These are phyloP conservation scores for Silene coronaria DNA, from an alignment of 179 eudicot species.

Conservation along the genomic window DNA sequence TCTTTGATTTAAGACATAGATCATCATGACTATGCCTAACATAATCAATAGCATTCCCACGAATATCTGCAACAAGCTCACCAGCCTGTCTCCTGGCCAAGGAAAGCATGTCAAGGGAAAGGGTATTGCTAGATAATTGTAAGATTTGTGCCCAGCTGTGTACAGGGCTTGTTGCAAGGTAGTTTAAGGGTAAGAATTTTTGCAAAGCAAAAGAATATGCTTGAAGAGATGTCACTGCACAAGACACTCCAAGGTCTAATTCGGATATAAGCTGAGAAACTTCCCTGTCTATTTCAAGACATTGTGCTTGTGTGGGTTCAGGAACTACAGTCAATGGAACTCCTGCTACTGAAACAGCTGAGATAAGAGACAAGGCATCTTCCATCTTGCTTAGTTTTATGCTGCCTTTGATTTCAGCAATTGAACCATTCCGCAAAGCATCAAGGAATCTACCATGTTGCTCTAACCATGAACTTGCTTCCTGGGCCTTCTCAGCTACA, in stretches of 20 bases:
- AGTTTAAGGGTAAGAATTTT: slow-evolving; percentile 77
- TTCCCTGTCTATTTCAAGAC: slow-evolving; percentile 85
- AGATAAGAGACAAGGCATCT: slow-evolving; percentile 61
- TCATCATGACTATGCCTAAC: slow-evolving; percentile 49
- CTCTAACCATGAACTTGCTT: slow-evolving; percentile 83
- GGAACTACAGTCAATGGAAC: slow-evolving; percentile 95
- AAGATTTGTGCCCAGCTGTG: slow-evolving; percentile 88
- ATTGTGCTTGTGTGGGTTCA: slow-evolving; percentile 96
- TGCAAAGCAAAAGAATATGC: slow-evolving; percentile 85
- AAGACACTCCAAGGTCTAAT: slow-evolving; percentile 71
- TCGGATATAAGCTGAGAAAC: slow-evolving; percentile 62
- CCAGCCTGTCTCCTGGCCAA: slow-evolving; percentile 75
- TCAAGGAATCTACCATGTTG: slow-evolving; percentile 86
- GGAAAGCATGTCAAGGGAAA: slow-evolving; percentile 67
- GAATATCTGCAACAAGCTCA: slow-evolving; percentile 62
- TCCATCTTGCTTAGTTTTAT: slow-evolving; percentile 46
- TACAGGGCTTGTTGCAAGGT: slow-evolving; percentile 86
- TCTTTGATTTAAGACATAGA: slow-evolving; percentile 59
- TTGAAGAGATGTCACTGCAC: slow-evolving; percentile 63
- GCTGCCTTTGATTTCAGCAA: slow-evolving; percentile 55
- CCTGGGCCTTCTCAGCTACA: slow-evolving; percentile 73
- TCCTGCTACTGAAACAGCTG: slow-evolving; percentile 85
- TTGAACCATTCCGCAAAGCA: slow-evolving; percentile 70
- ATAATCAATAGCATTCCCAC: slow-evolving; percentile 40
- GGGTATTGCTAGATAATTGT: slow-evolving; percentile 54